Evolutionary conservation across 139 green algal genomes (phyloP).

Genomic region (Bryopsis sp.): DNA sequence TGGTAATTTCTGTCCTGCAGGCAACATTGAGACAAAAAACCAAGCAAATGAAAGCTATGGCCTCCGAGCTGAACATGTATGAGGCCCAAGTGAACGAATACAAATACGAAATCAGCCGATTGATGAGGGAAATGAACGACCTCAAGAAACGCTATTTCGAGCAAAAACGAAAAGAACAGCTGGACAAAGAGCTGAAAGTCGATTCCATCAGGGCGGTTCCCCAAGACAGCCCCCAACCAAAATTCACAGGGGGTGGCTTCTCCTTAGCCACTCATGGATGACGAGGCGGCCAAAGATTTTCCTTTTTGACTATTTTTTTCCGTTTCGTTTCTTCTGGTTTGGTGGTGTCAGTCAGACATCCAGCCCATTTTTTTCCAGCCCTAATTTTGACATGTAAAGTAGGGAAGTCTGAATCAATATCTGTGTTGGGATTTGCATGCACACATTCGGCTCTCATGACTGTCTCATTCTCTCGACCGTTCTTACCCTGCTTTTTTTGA

Average conservation of each 20-base stretch:
- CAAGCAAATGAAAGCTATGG: conserved; percentile 88
- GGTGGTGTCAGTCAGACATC: too few relatives aligned
- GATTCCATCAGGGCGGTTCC: background rate
- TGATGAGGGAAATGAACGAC: conserved; percentile 61
- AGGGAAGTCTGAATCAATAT: too few relatives aligned
- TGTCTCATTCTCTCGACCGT: too few relatives aligned
- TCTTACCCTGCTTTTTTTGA: too few relatives aligned
- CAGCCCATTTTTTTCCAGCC: too few relatives aligned
- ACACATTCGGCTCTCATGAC: too few relatives aligned
- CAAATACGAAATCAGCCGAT: conserved; percentile 82
- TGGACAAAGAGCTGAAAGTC: conserved; percentile 14
- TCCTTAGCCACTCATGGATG: conserved; percentile 22
- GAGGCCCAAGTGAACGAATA: conserved; percentile 82
- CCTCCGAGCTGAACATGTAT: conserved; percentile 87
- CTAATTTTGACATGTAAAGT: too few relatives aligned
- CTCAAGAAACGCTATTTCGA: conserved; percentile 81
- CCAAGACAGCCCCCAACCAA: conserved; percentile 17
- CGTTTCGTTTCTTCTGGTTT: too few relatives aligned
- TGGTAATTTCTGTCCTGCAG: conserved; percentile 27
- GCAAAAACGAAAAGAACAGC: conserved; percentile 56
- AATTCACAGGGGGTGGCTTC: conserved; percentile 45
- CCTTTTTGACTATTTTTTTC: too few relatives aligned
- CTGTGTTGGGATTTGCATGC: too few relatives aligned
- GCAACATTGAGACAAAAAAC: conserved; percentile 78
- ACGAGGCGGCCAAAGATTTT: too few relatives aligned